phyloP scores from a whole-genome alignment of 768 basidiomycete genomes.

The Suillus luteus region DNA sequence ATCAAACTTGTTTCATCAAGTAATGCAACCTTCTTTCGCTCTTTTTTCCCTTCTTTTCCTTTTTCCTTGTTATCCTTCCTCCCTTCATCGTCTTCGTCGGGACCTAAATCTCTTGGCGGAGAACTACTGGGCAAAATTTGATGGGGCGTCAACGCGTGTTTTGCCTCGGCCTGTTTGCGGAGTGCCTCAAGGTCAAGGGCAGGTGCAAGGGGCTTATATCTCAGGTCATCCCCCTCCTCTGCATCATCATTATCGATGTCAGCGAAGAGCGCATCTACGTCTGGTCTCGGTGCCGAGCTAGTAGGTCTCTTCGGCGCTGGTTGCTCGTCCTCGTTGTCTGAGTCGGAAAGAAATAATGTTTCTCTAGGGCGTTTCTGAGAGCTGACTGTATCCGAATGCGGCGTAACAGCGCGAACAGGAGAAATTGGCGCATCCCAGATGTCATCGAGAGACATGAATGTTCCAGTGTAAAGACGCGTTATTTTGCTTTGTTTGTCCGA shows the following conservation, averaged over 20 bases:
- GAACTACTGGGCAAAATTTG: constrained; percentile 52
- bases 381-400: constrained; percentile 21
- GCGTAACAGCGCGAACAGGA: constrained; percentile 21
- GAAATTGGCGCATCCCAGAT: constrained; percentile 62
- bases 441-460: constrained; percentile 45
- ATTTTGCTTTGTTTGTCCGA: constrained; percentile 26
- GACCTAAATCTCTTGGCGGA: constrained; percentile 32
- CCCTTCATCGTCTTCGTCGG: constrained; percentile 22
- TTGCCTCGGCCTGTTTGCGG: constrained; percentile 55
- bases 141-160: constrained; percentile 47
- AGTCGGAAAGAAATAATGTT: constrained; percentile 61
- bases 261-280: constrained; percentile 47
- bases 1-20: constrained; percentile 79
- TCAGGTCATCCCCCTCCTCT: constrained; percentile 42
- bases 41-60: constrained; percentile 30
- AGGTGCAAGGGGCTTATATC: constrained; percentile 49
- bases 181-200: constrained; percentile 55
- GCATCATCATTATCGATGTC: constrained; percentile 53
- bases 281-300: constrained; percentile 25
- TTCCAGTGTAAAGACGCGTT: constrained; percentile 25
- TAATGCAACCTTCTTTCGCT: constrained; percentile 43
- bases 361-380: constrained; percentile 37
- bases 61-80: constrained; percentile 18
- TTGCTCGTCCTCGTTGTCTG: constrained; percentile 49
- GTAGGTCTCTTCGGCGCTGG: constrained; percentile 30